A percentile compares a stretch with the other conserved stretches of the same genome.
Conservation (phyloP, 108 stramenopile species). For the Aurantiochytrium sp. region DNA sequence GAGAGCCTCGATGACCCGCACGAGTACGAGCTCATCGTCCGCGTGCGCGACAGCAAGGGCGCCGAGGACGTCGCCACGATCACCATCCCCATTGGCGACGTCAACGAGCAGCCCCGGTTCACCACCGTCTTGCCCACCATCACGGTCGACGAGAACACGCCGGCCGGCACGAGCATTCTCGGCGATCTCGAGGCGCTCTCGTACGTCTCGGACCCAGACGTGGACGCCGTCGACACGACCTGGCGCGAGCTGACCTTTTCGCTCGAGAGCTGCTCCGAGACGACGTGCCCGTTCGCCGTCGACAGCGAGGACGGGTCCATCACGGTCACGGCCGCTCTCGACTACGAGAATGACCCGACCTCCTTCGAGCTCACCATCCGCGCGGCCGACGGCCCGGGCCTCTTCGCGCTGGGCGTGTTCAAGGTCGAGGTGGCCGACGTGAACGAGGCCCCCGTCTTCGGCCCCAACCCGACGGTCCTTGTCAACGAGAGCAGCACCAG, state of each 20-base stretch:
- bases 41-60: background rate
- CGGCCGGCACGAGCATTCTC: background rate
- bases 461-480: background rate
- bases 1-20: background rate
- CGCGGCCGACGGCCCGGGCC: background rate
- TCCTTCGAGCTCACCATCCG: background rate
- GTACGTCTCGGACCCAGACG: background rate
- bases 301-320: background rate
- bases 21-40: constrained; percentile 1
- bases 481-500: background rate
- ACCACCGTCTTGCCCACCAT: background rate
- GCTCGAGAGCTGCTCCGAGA: background rate
- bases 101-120: background rate
- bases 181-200: background rate
- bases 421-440: background rate
- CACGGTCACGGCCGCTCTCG: background rate
- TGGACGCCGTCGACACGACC: background rate
- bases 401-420: background rate
- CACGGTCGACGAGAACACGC: background rate
- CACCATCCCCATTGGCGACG: background rate
- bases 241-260: background rate
- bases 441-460: background rate
- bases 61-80: background rate
- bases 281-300: background rate
- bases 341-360: background rate